A percentile compares a stretch with the other conserved stretches of the same genome.
phyloP scores from a whole-genome alignment of 2,329 filamentous ascomycete species.

The Zopfia rhizophila region DNA sequence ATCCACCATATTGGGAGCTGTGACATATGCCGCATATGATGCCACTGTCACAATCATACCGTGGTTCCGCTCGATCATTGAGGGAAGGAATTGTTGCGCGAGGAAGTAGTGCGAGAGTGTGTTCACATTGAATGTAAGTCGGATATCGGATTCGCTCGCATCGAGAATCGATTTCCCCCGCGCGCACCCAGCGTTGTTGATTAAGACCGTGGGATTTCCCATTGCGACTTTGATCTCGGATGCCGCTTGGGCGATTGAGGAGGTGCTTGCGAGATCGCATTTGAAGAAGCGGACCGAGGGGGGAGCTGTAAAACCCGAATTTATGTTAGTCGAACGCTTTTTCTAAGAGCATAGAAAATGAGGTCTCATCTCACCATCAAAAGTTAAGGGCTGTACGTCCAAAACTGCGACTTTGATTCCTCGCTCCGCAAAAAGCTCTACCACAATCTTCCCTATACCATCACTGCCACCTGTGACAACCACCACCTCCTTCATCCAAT shows the following conservation, averaged over 20 bases:
- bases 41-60: constrained; percentile 79
- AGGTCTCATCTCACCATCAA: constrained; percentile 47
- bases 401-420: constrained; percentile 76
- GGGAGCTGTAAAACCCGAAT: constrained; percentile 47
- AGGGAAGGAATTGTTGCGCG: constrained; percentile 73
- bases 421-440: constrained; percentile 70
- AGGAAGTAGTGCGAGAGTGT: constrained; percentile 73
- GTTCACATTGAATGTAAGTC: constrained; percentile 78
- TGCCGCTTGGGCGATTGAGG: constrained; percentile 64
- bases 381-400: constrained; percentile 73
- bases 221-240: constrained; percentile 64
- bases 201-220: constrained; percentile 74
- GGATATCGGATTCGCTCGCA: constrained; percentile 66
- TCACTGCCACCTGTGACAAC: constrained; percentile 79
- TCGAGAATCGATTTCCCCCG: constrained; percentile 71
- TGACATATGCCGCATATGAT: constrained; percentile 69
- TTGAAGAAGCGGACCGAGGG: constrained; percentile 72
- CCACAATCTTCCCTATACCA: constrained; percentile 76
- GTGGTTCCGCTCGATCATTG: constrained; percentile 71
- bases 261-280: constrained; percentile 73
- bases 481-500: constrained; percentile 76
- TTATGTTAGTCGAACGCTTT: constrained; percentile 14
- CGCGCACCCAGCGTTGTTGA: constrained; percentile 76
- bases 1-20: constrained; percentile 72
- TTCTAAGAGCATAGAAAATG: background rate